phyloP scores from a whole-genome alignment of 331 rosid genomes.

The Malus hybrid region DNA sequence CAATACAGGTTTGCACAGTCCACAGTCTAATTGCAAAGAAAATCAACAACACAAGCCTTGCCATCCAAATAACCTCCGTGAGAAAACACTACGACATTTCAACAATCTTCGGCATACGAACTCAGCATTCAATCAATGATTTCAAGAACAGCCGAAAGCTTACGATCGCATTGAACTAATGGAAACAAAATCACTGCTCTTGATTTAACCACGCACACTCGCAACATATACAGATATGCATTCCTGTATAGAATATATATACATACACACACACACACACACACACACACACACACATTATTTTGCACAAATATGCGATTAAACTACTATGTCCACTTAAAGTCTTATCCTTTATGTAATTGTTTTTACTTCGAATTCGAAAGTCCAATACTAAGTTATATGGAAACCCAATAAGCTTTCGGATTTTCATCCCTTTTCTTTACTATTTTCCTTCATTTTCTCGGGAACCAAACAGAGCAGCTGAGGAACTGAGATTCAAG shows the following conservation, averaged over 20 bases:
- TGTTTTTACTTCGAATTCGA: background rate
- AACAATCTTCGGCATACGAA: background rate
- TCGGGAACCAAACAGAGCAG: conserved; percentile 3
- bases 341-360: background rate
- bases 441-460: background rate
- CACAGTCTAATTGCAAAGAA: too few species aligned
- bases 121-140: background rate
- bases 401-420: background rate
- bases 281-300: too few species aligned
- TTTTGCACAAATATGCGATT: background rate
- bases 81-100: background rate
- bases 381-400: background rate
- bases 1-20: too few species aligned
- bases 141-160: background rate
- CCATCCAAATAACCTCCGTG: background rate
- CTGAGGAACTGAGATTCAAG: background rate
- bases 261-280: too few species aligned
- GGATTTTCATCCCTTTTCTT: background rate
- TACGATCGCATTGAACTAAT: background rate
- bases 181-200: background rate
- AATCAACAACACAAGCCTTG: background rate
- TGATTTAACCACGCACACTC: background rate
- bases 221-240: background rate
- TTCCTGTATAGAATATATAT: too few species aligned
- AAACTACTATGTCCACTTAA: background rate